phyloP scores from a whole-genome alignment of 306 rosid genomes.

The Datisca glomerata region DNA sequence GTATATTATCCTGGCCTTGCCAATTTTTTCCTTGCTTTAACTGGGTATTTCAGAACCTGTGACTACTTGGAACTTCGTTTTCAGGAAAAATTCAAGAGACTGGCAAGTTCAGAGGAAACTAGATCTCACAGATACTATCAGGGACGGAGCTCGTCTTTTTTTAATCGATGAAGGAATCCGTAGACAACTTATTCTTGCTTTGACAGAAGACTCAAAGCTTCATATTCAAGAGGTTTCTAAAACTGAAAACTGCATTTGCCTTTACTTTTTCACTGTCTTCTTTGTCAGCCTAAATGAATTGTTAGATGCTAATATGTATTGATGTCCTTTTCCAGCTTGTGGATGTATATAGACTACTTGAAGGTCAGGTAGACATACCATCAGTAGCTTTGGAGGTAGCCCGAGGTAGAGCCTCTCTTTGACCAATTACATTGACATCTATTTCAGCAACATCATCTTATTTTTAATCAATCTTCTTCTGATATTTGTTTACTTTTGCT shows the following conservation, averaged over 20 bases:
- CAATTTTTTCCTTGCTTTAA: slow-evolving; percentile 11
- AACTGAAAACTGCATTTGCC: slow-evolving; percentile 1
- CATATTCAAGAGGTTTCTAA: slow-evolving; percentile 77
- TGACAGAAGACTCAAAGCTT: slow-evolving; percentile 95
- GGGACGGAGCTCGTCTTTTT: slow-evolving; percentile 94
- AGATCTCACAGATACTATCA: slow-evolving; percentile 92
- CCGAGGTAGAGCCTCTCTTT: slow-evolving; percentile 39
- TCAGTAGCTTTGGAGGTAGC: slow-evolving; percentile 84
- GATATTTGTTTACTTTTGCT: neutral
- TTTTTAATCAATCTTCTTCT: neutral
- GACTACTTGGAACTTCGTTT: slow-evolving; percentile 10
- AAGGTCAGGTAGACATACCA: slow-evolving; percentile 76
- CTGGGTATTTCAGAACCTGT: slow-evolving; percentile 12
- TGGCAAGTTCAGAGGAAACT: slow-evolving; percentile 49
- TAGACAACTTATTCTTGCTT: slow-evolving; percentile 85
- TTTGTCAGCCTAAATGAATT: neutral
- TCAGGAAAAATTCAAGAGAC: slow-evolving; percentile 40
- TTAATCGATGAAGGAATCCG: slow-evolving; percentile 83
- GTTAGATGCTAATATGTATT: slow-evolving; percentile 10
- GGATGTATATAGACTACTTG: slow-evolving; percentile 80
- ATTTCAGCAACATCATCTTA: neutral
- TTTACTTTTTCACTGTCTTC: neutral
- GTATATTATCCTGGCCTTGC: slow-evolving; percentile 21
- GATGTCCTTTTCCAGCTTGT: slow-evolving; percentile 55
- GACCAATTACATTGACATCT: neutral